phyloP scores from a whole-genome alignment of 495 filamentous ascomycete genomes.

The Penicillium ochrochloron region DNA sequence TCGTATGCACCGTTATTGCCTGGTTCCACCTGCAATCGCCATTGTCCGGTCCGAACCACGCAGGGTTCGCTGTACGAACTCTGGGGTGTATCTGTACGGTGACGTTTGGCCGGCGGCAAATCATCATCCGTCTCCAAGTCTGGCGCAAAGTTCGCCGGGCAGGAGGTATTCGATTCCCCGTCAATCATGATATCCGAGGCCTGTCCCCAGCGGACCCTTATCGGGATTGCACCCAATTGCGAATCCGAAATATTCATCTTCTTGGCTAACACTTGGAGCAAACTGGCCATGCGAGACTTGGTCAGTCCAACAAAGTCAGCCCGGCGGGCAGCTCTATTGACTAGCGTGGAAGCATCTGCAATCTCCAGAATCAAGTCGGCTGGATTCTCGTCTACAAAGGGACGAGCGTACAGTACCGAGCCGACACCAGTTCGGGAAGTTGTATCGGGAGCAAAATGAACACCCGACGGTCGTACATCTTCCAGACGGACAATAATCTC shows the following conservation, averaged over 20 bases:
- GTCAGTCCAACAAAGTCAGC: slow-evolving; percentile 74
- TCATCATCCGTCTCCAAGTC: slow-evolving; percentile 19
- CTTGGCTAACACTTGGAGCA: slow-evolving; percentile 80
- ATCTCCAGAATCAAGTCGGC: slow-evolving; percentile 83
- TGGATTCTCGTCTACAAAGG: slow-evolving; percentile 74
- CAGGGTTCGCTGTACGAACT: slow-evolving; percentile 48
- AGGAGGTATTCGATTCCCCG: slow-evolving; percentile 44
- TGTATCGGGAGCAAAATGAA: slow-evolving; percentile 62
- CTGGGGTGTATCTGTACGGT: slow-evolving; percentile 40
- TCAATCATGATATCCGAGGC: slow-evolving; percentile 78
- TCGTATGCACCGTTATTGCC: slow-evolving; percentile 42
- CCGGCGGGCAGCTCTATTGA: slow-evolving; percentile 60
- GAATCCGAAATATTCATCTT: slow-evolving; percentile 70
- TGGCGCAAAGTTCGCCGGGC: background rate
- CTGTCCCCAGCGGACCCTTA: slow-evolving; percentile 66
- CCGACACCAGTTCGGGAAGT: slow-evolving; percentile 43
- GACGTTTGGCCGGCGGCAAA: slow-evolving; percentile 52
- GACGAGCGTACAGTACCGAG: slow-evolving; percentile 79
- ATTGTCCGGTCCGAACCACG: slow-evolving; percentile 80
- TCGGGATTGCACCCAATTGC: slow-evolving; percentile 28
- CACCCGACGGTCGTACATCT: slow-evolving; percentile 83
- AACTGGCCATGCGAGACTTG: slow-evolving; percentile 67
- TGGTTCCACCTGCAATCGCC: slow-evolving; percentile 73
- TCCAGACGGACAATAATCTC: slow-evolving; percentile 86
- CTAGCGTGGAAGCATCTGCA: slow-evolving; percentile 64